Conservation (phyloP, 495 filamentous ascomycete species). For the Aspergillus egyptiacus region DNA sequence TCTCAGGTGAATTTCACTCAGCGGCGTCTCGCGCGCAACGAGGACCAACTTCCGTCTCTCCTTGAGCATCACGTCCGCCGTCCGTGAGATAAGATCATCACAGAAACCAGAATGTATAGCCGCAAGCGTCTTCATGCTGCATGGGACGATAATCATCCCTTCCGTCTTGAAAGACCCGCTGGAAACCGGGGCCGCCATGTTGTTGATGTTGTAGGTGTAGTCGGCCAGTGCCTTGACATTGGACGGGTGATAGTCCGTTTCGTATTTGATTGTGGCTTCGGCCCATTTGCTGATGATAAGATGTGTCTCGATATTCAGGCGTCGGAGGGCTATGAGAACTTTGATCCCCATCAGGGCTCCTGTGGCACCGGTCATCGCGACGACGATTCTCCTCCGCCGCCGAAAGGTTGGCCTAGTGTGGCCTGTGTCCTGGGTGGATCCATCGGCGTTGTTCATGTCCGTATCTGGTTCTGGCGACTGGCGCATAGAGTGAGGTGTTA, state of each 20-base stretch:
- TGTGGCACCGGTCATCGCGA: conserved; percentile 40
- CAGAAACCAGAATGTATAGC: conserved; percentile 27
- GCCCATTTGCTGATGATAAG: conserved; percentile 42
- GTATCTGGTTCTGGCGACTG: conserved; percentile 4
- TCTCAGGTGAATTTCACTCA: conserved; percentile 41
- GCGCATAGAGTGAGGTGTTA: conserved; percentile 17
- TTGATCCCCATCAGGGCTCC: conserved; percentile 35
- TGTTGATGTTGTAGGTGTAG: conserved; percentile 32
- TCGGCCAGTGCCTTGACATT: conserved; percentile 34
- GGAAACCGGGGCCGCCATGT: conserved; percentile 33
- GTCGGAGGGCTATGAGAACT: conserved; percentile 30
- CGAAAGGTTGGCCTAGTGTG: background rate
- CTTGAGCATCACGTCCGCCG: conserved; percentile 44
- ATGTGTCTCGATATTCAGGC: conserved; percentile 38
- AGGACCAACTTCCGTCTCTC: conserved; percentile 38
- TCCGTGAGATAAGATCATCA: conserved; percentile 43
- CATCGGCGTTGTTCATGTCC: background rate
- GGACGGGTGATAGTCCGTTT: conserved; percentile 31
- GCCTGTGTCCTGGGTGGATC: background rate
- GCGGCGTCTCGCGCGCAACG: conserved; percentile 38
- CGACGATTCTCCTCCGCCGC: conserved; percentile 23
- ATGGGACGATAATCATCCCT: conserved; percentile 39
- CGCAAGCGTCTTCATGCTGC: conserved; percentile 39
- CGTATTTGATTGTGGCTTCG: conserved; percentile 37
- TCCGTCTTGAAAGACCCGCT: conserved; percentile 34